Conservation (phyloP, 2,329 filamentous ascomycete species). For the Pseudogymnoascus sp. region DNA sequence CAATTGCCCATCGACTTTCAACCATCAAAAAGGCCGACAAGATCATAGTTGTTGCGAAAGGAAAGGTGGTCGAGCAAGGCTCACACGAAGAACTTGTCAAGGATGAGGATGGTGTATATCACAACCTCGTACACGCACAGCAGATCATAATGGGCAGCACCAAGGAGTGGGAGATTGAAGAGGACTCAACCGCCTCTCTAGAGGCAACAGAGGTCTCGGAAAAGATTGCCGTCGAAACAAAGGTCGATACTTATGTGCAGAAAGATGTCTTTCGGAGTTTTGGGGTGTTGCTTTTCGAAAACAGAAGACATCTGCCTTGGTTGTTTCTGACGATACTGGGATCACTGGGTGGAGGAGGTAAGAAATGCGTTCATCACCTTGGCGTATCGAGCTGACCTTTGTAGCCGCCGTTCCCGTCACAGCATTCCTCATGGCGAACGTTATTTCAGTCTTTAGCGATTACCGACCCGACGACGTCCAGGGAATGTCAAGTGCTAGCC, state of each 20-base stretch:
- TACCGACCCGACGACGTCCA: conserved; percentile 18
- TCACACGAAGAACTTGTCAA: conserved; percentile 66
- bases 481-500: not conserved
- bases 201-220: conserved; percentile 32
- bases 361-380: not conserved
- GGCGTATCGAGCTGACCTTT: not conserved
- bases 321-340: conserved; percentile 46
- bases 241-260: conserved; percentile 29
- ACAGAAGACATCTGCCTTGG: conserved; percentile 44
- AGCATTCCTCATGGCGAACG: conserved; percentile 49
- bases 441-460: conserved; percentile 44
- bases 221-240: conserved; percentile 18
- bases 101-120: conserved; percentile 57
- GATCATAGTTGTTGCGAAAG: conserved; percentile 70
- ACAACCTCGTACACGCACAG: conserved; percentile 59
- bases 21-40: conserved; percentile 73
- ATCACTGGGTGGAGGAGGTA: conserved; percentile 24
- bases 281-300: conserved; percentile 51
- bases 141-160: conserved; percentile 45
- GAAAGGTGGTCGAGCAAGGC: conserved; percentile 65
- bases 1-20: conserved; percentile 63
- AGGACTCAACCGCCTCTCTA: conserved; percentile 30
- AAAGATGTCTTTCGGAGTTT: conserved; percentile 47
- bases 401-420: conserved; percentile 43
- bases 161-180: conserved; percentile 20